These are phyloP conservation scores for Hymenoscyphus infarciens DNA, from an alignment of 2,329 filamentous ascomycete genomes.

Conservation along the genomic window DNA sequence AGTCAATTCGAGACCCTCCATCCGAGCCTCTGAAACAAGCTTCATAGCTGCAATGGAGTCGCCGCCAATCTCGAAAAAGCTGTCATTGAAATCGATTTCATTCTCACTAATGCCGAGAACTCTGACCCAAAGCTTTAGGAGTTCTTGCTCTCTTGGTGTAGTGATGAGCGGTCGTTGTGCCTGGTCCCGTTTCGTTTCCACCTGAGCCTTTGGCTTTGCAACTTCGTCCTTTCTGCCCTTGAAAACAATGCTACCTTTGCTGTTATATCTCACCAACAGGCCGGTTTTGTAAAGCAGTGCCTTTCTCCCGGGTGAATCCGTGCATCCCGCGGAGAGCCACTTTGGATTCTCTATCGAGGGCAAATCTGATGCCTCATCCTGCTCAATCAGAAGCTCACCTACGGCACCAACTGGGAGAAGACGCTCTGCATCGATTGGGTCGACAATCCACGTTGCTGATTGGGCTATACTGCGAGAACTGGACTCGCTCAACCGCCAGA, in stretches of 20 bases:
- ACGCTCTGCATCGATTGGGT: slow-evolving; percentile 15
- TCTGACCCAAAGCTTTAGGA: slow-evolving; percentile 34
- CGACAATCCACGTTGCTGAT: slow-evolving; percentile 37
- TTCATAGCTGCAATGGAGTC: slow-evolving; percentile 41
- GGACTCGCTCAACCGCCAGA: slow-evolving; percentile 35
- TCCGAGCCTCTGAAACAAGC: slow-evolving; percentile 40
- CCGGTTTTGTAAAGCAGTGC: slow-evolving; percentile 26
- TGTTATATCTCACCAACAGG: slow-evolving; percentile 12
- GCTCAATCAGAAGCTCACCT: slow-evolving; percentile 27
- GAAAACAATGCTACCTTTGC: neutral
- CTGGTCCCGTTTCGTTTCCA: slow-evolving; percentile 35
- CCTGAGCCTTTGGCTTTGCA: slow-evolving; percentile 23
- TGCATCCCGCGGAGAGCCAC: neutral
- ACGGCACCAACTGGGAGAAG: slow-evolving; percentile 21
- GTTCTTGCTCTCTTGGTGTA: slow-evolving; percentile 38
- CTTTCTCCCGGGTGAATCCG: slow-evolving; percentile 29
- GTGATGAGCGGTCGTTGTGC: slow-evolving; percentile 22
- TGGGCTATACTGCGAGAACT: slow-evolving; percentile 21
- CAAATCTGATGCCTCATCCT: slow-evolving; percentile 19
- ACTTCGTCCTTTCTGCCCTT: slow-evolving; percentile 19
- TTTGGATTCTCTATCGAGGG: neutral
- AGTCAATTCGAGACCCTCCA: slow-evolving; percentile 35
- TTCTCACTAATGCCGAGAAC: slow-evolving; percentile 30
- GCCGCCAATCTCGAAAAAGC: slow-evolving; percentile 40
- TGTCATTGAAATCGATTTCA: slow-evolving; percentile 36